These are phyloP conservation scores for Xylaria sp. DNA, from an alignment of 2,329 filamentous ascomycete genomes.

Conservation along the genomic window DNA sequence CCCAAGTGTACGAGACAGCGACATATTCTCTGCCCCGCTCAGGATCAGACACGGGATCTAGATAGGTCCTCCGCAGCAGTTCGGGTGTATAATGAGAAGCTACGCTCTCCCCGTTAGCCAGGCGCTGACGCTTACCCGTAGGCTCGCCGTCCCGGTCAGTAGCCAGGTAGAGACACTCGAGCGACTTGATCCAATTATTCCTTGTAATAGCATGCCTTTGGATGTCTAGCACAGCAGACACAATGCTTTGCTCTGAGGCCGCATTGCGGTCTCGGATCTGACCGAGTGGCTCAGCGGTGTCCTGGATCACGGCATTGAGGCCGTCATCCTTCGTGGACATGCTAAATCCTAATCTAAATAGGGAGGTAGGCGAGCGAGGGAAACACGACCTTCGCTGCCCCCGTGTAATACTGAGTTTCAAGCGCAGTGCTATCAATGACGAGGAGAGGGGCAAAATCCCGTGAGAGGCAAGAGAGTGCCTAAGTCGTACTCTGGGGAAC, in stretches of 20 bases:
- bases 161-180: constrained; percentile 46
- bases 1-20: constrained; percentile 49
- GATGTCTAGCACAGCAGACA: constrained; percentile 45
- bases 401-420: constrained; percentile 12
- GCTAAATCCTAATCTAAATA: constrained; percentile 38
- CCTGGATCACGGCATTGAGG: constrained; percentile 44
- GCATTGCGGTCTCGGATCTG: constrained; percentile 43
- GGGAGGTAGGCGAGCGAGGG: constrained; percentile 7
- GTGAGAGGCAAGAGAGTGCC: constrained; percentile 18
- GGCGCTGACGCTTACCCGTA: constrained; percentile 44
- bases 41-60: constrained; percentile 42
- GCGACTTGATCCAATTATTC: constrained; percentile 47
- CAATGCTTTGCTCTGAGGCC: constrained; percentile 33
- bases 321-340: constrained; percentile 43
- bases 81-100: constrained; percentile 34
- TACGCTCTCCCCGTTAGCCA: constrained; percentile 40
- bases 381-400: constrained; percentile 17
- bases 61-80: constrained; percentile 43
- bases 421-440: constrained; percentile 10
- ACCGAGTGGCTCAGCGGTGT: constrained; percentile 46
- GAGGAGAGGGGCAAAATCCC: constrained; percentile 9
- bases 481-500: constrained; percentile 1
- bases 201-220: constrained; percentile 41
- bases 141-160: constrained; percentile 38
- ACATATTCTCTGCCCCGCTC: constrained; percentile 44